These are phyloP conservation scores for Pseudogymnoascus sp. DNA, from an alignment of 2,329 filamentous ascomycete species.

Conservation along the genomic window DNA sequence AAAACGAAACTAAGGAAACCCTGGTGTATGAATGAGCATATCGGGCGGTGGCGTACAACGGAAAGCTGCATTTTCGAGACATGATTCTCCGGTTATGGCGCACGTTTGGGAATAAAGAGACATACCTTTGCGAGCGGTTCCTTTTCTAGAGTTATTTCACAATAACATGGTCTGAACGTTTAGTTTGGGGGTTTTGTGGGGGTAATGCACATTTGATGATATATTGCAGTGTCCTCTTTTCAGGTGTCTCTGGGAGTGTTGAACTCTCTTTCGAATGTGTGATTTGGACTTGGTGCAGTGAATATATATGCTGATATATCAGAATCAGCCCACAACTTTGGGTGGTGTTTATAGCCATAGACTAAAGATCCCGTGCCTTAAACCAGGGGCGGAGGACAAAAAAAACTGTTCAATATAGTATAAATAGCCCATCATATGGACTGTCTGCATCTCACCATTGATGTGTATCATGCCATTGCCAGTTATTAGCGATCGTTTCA, in stretches of 20 bases:
- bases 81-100: conserved; percentile 6
- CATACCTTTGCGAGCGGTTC: conserved; percentile 4
- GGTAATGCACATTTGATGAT: background rate
- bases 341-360: background rate
- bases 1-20: conserved; percentile 10
- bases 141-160: conserved; percentile 6
- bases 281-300: background rate
- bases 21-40: background rate
- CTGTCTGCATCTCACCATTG: background rate
- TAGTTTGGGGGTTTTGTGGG: background rate
- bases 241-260: background rate
- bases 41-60: conserved; percentile 7
- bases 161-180: conserved; percentile 4
- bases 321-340: background rate
- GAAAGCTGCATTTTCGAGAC: conserved; percentile 6
- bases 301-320: background rate
- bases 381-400: background rate
- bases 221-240: background rate
- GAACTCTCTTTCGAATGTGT: background rate
- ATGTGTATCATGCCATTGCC: background rate
- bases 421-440: background rate
- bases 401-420: background rate
- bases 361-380: background rate
- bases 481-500: background rate
- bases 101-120: conserved; percentile 4